Percentiles rank a stretch among this genome's conserved stretches.
Conservation (phyloP, 225 moss, liverwort and hornwort genomes). For the Polytrichum formosum region DNA sequence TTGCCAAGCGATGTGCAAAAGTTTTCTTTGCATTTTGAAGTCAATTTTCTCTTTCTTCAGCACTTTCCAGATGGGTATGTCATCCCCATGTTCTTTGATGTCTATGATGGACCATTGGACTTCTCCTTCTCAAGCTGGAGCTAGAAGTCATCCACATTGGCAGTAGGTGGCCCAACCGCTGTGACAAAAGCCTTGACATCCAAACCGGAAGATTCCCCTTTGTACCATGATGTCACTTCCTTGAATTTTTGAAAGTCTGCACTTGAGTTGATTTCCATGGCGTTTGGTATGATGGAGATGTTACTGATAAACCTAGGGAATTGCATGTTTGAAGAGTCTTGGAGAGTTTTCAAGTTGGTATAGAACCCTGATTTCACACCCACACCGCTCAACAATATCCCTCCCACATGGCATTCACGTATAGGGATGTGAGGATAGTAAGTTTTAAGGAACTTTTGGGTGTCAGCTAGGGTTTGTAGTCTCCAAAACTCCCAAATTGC, state of each 20-base stretch:
- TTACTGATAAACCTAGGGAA: no score
- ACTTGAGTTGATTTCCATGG: no score
- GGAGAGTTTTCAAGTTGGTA: no score
- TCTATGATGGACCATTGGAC: constrained; percentile 5
- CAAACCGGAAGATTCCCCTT: not conserved
- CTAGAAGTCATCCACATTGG: constrained; percentile 1
- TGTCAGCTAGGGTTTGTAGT: not conserved
- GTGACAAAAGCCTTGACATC: not conserved
- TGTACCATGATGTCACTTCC: no score
- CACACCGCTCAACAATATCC: not conserved
- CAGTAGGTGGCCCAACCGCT: constrained; percentile 1
- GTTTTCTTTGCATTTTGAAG: not conserved
- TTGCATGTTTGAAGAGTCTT: no score
- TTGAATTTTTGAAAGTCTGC: no score
- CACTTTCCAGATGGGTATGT: not conserved
- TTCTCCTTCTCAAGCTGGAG: not conserved
- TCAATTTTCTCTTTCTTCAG: constrained; percentile 1
- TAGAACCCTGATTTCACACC: no score
- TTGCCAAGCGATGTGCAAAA: constrained; percentile 3
- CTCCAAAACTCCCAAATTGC: not conserved
- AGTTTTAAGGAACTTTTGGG: not conserved
- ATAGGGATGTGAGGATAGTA: constrained; percentile 2
- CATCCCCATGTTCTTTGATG: not conserved
- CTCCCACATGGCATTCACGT: constrained; percentile 6
- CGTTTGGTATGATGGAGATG: no score